Evolutionary conservation across 371 early-diverging fungal species (phyloP), one percentile per base, ranked within the genome.

Genomic region (Coemansia sp.): DNA sequence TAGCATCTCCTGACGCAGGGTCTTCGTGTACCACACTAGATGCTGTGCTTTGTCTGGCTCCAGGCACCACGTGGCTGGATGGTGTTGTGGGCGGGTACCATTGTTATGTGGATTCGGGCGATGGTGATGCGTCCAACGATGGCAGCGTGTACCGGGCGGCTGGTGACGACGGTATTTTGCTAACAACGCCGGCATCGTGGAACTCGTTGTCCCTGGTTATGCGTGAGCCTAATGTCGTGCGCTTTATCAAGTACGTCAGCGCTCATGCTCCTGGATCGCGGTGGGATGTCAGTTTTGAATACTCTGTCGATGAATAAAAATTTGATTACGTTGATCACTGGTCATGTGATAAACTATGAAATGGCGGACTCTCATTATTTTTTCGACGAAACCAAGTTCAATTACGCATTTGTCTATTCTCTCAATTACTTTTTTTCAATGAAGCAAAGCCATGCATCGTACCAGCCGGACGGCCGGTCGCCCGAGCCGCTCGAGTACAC

Each of bases 271-370:
- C 86, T 8, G 84, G 85, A 51, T 82, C 86, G 18, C 84, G 92
- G 59, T 92, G 90, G 89, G 92, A 92, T 65, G 80, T 90, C n/a
- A 82, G 88, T n/a, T 86, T 75, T 68, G 90, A 90, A 77, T 90
- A 85, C 59, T 82, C 11, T 8, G 37, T 57, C 9, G 21, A 2
- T 14, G 58, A 26, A n/a, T 37, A 56, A 23, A 26, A 54, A 16
- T 26, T 12, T 11, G 52, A 52, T 30, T 30, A 30, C 30, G 30
- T 30, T 30, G 37, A 33, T 33, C 37, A 2, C 37, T 33, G 9
- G 37, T 33, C 37, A 33, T 33, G 37, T 33, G 37, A 33, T 33
- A 2, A 9, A 9, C 37, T 33, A 33, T 33, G 37, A 33, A 9
- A 9, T 33, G 9, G 37, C 37, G 37, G 37, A 33, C 33, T 33